Conservation (phyloP, 2,329 filamentous ascomycete genomes). For the Aspergillus melleus region DNA sequence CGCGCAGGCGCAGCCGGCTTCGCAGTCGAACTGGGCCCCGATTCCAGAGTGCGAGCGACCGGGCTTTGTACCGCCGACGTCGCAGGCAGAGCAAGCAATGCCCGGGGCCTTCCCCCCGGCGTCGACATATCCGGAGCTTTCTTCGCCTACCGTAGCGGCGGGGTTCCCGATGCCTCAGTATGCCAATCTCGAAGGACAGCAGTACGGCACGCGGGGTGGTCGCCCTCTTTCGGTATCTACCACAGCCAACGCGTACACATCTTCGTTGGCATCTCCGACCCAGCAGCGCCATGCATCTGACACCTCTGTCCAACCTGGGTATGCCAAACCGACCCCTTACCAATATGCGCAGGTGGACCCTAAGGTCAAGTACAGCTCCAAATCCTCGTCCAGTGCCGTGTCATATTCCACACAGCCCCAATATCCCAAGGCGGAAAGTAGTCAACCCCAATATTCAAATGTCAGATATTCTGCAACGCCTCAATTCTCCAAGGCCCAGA, state of each 20-base stretch:
- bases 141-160: slow-evolving; percentile 20
- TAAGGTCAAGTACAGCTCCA: slow-evolving; percentile 41
- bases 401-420: slow-evolving; percentile 27
- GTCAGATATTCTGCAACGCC: slow-evolving; percentile 18
- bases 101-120: slow-evolving; percentile 35
- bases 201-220: slow-evolving; percentile 22
- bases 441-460: slow-evolving; percentile 9
- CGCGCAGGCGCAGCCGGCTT: slow-evolving; percentile 16
- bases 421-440: slow-evolving; percentile 19
- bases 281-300: slow-evolving; percentile 37
- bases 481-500: slow-evolving; percentile 22
- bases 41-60: slow-evolving; percentile 43
- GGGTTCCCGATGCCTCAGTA: slow-evolving; percentile 34
- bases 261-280: slow-evolving; percentile 17
- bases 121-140: slow-evolving; percentile 23
- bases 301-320: slow-evolving; percentile 19
- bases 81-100: slow-evolving; percentile 29
- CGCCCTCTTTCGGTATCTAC: slow-evolving; percentile 14
- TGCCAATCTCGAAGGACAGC: slow-evolving; percentile 21
- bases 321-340: slow-evolving; percentile 34
- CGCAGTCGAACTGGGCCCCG: slow-evolving; percentile 36
- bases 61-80: slow-evolving; percentile 42
- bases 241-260: slow-evolving; percentile 12
- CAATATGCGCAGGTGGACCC: slow-evolving; percentile 44
- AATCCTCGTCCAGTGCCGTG: slow-evolving; percentile 25